Base-by-base conservation (phyloP, 2,329 filamentous ascomycete genomes). In the Aquanectria penicillioides region DNA sequence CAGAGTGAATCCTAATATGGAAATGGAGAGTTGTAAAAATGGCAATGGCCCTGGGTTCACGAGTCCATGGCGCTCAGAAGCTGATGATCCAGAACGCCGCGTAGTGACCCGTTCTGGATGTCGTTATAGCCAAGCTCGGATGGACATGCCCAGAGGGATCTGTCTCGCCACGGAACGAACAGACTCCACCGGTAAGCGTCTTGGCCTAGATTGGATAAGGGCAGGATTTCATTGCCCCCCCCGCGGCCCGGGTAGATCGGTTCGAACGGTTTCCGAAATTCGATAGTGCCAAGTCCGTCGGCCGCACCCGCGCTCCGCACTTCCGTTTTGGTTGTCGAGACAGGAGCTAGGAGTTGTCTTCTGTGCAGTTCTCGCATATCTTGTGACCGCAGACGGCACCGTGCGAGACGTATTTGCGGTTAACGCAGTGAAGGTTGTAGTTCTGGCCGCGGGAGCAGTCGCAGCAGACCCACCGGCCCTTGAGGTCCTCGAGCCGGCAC, bases 321-420 rank as follows among this genome's bases (percentile, higher is more conserved):
- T n/a, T n/a, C n/a, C n/a, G n/a, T n/a, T n/a, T n/a, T n/a, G n/a
- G n/a, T n/a, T n/a, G n/a, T n/a, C n/a, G n/a, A n/a, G n/a, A n/a
- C n/a, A n/a, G n/a, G n/a, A n/a, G n/a, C n/a, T 43, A 62, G 9
- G 18, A 44, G 7, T 29, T 29, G 50, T 66, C 61, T 10, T 75
- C 59, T 38, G 71, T 73, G 59, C 82, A 85, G 4, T 64, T 65
- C 33, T 73, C 69, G 65, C 83, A 86, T 47, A 83, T 77, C n/a
- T 73, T 70, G 57, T 85, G 83, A 61, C 83, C 83, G 69, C 82
- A 86, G n/a, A n/a, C n/a, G n/a, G n/a, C 38, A 83, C 79, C 2
- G 80, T 81, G 61, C 84, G 78, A 9, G 81, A 80, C 59, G 79
- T 78, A 50, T n/a, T n/a, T n/a, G n/a, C 73, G 77, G 59, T 82